Percentiles rank a stretch among this genome's conserved stretches.
These are phyloP conservation scores for Zea luxurians DNA, from an alignment of 176 grass and related monocot species.

Conservation along the genomic window DNA sequence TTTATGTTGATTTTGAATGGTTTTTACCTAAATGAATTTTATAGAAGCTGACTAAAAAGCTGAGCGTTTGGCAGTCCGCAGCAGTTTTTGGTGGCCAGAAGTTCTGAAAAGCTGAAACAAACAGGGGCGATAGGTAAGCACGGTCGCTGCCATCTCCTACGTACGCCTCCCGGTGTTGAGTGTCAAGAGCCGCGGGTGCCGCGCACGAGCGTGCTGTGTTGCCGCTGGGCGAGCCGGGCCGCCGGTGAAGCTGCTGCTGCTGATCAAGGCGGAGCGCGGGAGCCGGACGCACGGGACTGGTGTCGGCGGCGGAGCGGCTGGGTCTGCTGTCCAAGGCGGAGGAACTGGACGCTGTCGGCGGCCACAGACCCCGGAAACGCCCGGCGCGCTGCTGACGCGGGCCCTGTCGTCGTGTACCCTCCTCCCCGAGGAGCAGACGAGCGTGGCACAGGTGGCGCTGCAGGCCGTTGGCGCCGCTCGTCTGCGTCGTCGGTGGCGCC, in stretches of 20 bases:
- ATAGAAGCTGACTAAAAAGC: no score
- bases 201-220: conserved; percentile 75
- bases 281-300: conserved; percentile 39
- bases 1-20: no score
- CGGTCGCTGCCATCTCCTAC: neutral
- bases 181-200: conserved; percentile 9
- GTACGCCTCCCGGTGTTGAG: neutral
- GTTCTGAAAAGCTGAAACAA: no score
- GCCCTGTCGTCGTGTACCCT: conserved; percentile 64
- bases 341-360: conserved; percentile 74
- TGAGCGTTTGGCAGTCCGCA: no score
- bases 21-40: no score
- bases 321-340: conserved; percentile 93
- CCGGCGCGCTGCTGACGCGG: conserved; percentile 57
- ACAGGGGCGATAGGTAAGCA: conserved; percentile 38
- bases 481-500: conserved; percentile 68
- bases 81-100: no score
- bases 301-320: conserved; percentile 73
- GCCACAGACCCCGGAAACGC: conserved; percentile 67
- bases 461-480: conserved; percentile 62
- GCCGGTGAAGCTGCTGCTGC: conserved; percentile 70
- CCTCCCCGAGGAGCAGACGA: conserved; percentile 62
- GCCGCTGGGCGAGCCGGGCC: conserved; percentile 59
- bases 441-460: conserved; percentile 69
- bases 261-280: conserved; percentile 89